Evolutionary conservation across 1,139 yeast genomes (phyloP), one percentile per base, ranked within the genome.

Genomic region (Candida smagusa): DNA sequence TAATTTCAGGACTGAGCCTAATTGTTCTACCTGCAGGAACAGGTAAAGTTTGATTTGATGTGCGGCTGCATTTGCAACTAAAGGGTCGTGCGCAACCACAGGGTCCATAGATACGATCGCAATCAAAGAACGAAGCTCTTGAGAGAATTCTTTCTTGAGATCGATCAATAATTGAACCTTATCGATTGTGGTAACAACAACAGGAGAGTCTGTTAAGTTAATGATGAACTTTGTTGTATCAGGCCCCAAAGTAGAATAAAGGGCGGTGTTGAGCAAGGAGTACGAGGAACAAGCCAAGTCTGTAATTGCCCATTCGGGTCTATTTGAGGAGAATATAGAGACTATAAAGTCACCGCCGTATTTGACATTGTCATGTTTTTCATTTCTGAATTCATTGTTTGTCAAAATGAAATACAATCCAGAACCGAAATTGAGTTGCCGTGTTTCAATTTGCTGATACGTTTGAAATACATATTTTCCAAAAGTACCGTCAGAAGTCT

Each of bases 161-260:
- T 38, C 48, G 31, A 78, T 53, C 25, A 79, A 56, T 31, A 54
- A 58, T 22, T 64, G 63, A 39, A 79, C 52, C 49, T 77, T 76
- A 22, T 69, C 72, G 46, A 70, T 62, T 12, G 79, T 68, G 38
- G 68, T 65, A 30, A 74, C 64, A n/a, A 79, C 59, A 4, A 80
- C 71, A 3, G 84, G 84, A 7, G 78, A 57, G 46, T 77, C 75
- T 4, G 84, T 77, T 41, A 77, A 53, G 37, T 69, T 68, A 58
- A 81, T 61, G 44, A 81, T 81, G 53, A 78, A 77, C 46, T 68
- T 68, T 2, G 84, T 72, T 6, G 87, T 69, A 24, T 68, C 72
- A 1, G 79, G 72, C 1, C 87, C 87, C 50, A 81, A 61, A 3
- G 86, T 79, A 46, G 81, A 83, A 54, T 81, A 81, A 38, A 81